Evolutionary conservation across 176 grass and related monocot genomes (phyloP).

Genomic region (Carex pumila): DNA sequence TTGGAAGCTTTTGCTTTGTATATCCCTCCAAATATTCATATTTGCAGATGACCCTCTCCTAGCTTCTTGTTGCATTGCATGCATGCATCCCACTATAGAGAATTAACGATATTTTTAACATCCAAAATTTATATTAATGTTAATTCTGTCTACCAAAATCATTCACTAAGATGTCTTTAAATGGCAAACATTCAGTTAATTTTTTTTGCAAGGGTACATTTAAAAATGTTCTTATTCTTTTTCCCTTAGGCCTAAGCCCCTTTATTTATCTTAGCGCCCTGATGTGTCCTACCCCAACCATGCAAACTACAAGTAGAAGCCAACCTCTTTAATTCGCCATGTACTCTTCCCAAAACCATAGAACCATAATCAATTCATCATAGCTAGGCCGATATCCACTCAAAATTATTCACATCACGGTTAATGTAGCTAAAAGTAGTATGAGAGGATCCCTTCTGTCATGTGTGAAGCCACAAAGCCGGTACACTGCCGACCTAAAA

Average conservation of each 20-base stretch:
- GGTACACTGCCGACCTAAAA: constrained; percentile 14
- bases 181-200: background rate
- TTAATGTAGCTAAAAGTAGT: background rate
- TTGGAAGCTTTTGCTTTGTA: background rate
- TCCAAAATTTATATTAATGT: background rate
- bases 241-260: background rate
- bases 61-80: background rate
- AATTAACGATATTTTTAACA: background rate
- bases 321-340: background rate
- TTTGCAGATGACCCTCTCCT: constrained; percentile 6
- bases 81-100: background rate
- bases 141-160: background rate
- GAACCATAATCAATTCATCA: background rate
- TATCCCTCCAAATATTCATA: constrained; percentile 14
- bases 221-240: background rate
- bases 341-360: constrained; percentile 20
- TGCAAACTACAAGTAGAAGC: constrained; percentile 16
- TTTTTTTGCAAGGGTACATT: background rate
- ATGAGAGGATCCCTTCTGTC: constrained; percentile 20
- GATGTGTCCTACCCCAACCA: background rate
- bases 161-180: background rate
- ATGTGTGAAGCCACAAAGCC: background rate
- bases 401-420: background rate
- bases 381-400: background rate
- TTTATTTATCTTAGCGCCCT: background rate